Percentiles rank a stretch among this genome's conserved stretches.
Conservation (phyloP, 805 yeast species). For the Yamadazyma kitorensis region DNA sequence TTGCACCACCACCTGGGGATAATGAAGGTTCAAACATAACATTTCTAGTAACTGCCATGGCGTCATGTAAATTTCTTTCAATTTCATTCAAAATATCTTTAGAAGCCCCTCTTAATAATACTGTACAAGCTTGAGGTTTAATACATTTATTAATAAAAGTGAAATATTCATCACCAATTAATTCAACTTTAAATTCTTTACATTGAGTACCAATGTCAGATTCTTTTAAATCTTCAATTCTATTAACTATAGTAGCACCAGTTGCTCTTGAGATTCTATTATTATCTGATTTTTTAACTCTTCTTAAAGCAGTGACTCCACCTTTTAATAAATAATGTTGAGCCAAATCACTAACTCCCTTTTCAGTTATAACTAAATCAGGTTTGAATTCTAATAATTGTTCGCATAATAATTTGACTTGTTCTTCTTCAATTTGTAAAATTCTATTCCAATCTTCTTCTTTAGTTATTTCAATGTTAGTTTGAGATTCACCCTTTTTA, state of each 20-base stretch:
- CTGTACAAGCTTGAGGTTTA: constrained; percentile 91
- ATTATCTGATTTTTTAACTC: constrained; percentile 93
- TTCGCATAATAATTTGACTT: constrained; percentile 83
- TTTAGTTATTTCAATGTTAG: constrained; percentile 93
- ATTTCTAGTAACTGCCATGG: constrained; percentile 96
- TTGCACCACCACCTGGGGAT: constrained; percentile 99
- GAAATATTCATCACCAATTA: constrained; percentile 96
- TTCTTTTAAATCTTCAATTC: constrained; percentile 92
- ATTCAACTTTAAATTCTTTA: constrained; percentile 88
- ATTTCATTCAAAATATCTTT: constrained; percentile 95
- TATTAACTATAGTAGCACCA: constrained; percentile 95
- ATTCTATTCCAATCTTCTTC: constrained; percentile 96
- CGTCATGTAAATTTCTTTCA: constrained; percentile 96
- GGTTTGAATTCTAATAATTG: constrained; percentile 83
- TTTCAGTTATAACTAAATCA: constrained; percentile 92
- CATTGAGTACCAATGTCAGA: constrained; percentile 85
- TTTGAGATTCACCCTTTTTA: constrained; percentile 98
- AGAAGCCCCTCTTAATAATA: constrained; percentile 91
- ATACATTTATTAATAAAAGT: constrained; percentile 78
- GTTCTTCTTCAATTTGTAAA: constrained; percentile 96
- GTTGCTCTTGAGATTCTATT: constrained; percentile 96
- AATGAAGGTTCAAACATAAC: constrained; percentile 92
- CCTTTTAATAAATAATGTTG: constrained; percentile 95
- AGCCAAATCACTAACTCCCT: constrained; percentile 97
- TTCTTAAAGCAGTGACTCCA: constrained; percentile 86